Evolutionary conservation across 192 early-diverging fungal species (phyloP).

Genomic region (Cladochytrium replicatum): DNA sequence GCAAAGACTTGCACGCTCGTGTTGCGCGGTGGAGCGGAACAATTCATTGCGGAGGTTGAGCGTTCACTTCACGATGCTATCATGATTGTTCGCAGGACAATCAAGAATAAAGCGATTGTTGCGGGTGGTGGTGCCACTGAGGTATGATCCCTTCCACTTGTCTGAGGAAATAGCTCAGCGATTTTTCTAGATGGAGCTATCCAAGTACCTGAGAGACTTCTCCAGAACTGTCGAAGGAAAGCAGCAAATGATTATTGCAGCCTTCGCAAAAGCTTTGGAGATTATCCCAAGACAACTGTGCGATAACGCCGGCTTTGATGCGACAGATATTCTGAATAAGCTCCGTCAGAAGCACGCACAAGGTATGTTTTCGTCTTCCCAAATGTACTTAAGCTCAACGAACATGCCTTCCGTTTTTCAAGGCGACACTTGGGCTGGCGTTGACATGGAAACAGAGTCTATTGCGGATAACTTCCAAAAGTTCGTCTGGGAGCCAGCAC

Average conservation of each 20-base stretch:
- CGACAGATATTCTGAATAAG: slow-evolving; percentile 95
- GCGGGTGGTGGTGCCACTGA: slow-evolving; percentile 97
- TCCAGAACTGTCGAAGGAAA: slow-evolving; percentile 94
- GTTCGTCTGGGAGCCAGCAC: slow-evolving; percentile 97
- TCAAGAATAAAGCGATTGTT: slow-evolving; percentile 93
- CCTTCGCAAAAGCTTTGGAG: slow-evolving; percentile 92
- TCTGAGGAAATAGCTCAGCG: neutral
- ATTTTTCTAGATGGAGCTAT: slow-evolving; percentile 77
- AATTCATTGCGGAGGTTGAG: slow-evolving; percentile 99
- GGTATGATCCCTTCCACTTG: slow-evolving; percentile 16
- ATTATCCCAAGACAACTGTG: slow-evolving; percentile 96
- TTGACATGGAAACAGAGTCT: slow-evolving; percentile 83
- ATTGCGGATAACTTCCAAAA: slow-evolving; percentile 83
- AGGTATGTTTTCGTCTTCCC: slow-evolving; percentile 23
- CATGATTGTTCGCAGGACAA: slow-evolving; percentile 96
- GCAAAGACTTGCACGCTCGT: slow-evolving; percentile 94
- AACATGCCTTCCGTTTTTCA: slow-evolving; percentile 4
- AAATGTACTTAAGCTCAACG: neutral
- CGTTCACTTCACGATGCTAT: slow-evolving; percentile 96
- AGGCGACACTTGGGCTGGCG: slow-evolving; percentile 79
- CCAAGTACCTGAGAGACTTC: slow-evolving; percentile 83
- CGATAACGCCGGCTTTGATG: slow-evolving; percentile 98
- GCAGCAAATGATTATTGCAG: slow-evolving; percentile 93
- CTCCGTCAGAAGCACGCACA: slow-evolving; percentile 85
- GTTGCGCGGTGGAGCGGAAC: slow-evolving; percentile 94